Base-by-base conservation (phyloP, 441 rosid genomes). In the Pelargonium hybrid region DNA sequence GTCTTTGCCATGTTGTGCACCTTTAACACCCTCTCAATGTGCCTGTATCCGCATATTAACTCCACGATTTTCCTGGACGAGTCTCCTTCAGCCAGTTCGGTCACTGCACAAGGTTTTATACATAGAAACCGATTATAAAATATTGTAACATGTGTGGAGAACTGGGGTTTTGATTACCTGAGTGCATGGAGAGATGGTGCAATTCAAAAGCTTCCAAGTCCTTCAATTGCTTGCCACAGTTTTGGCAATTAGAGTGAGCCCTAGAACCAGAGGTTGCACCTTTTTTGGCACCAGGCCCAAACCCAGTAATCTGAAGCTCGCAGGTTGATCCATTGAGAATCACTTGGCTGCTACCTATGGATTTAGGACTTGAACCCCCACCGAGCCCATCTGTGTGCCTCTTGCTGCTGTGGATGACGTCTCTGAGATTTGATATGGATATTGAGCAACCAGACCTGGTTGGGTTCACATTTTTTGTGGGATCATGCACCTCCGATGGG, bases 11-110 rank as follows among this genome's bases (percentile, higher is more conserved):
- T 75, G 84, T 83, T 85, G 52, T 87, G 82, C 64, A 88, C 78
- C 71, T 87, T 90, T 29, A 90, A 7, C 11, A 88, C 68, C 66
- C 69, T 76, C 13, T 77, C 79, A 4, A 84, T 76, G 0, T 61
- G 59, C 8, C 69, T 75, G 14, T 67, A 47, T 65, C 63, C 79
- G 85, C 87, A 90, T 54, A 90, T 88, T 13, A 83, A 62, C 75
- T 88, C 94, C 7, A 90, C 92, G 47, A 87, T 84, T 25, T 54
- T 84, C 73, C 88, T 84, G 17, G 94, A 85, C 66, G 83, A 85
- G 62, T 87, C 85, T 71, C 90, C 93, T 70, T 85, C 84, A 69
- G 65, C 48, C 21, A 88, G 87, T 71, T 77, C 85, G 64, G 82
- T 75, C 13, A 87, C 96, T 91, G 80, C 69, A 77, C 18, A 65